A percentile compares a stretch with the other conserved stretches of the same genome.
These are phyloP conservation scores for Gossypium schwendimanii DNA, from an alignment of 441 rosid genomes.

Conservation along the genomic window DNA sequence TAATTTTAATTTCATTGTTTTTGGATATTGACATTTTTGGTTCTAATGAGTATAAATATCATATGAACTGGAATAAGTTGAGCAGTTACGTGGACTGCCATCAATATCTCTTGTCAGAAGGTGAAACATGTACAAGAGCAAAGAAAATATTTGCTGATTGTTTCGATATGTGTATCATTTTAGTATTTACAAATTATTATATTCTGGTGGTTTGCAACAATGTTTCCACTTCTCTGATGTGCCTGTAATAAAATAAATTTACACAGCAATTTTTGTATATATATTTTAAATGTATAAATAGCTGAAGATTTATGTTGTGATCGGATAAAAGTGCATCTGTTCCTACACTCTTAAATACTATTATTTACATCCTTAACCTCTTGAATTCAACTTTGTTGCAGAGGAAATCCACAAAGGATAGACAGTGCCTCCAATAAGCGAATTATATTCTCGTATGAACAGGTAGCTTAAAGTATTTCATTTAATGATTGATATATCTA, in stretches of 20 bases:
- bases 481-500: neutral
- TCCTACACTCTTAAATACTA: neutral
- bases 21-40: neutral
- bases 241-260: neutral
- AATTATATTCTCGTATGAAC: constrained; percentile 79
- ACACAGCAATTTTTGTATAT: neutral
- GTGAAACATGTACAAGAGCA: neutral
- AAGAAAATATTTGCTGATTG: neutral
- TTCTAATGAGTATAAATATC: neutral
- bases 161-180: neutral
- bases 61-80: neutral
- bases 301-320: neutral
- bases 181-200: neutral
- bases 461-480: constrained; percentile 38
- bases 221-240: neutral
- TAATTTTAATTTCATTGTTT: neutral
- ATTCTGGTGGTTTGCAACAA: neutral
- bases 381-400: constrained; percentile 29
- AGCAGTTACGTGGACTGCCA: neutral
- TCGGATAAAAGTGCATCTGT: neutral
- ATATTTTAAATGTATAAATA: neutral
- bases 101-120: neutral
- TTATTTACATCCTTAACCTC: neutral
- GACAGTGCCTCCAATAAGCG: constrained; percentile 75
- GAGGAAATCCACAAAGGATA: constrained; percentile 95